Evolutionary conservation across 805 yeast species (phyloP).

Genomic region (Ogataea thermomethanolica): DNA sequence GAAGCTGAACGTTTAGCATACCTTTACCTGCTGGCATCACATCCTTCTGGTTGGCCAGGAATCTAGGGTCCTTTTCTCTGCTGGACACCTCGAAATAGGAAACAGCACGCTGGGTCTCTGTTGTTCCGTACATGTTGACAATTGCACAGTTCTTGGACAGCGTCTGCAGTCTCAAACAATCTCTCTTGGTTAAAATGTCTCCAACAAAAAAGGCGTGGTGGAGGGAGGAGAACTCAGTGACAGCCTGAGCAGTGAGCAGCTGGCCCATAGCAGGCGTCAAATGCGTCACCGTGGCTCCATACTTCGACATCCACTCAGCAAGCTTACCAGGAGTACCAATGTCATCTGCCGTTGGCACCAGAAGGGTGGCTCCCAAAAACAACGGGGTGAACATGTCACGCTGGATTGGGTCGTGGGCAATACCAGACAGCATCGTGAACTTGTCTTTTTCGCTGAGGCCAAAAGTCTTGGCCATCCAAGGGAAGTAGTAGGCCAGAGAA

Average conservation of each 20-base stretch:
- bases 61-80: constrained; percentile 61
- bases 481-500: constrained; percentile 94
- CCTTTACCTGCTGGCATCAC: constrained; percentile 99
- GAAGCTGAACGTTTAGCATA: constrained; percentile 89
- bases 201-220: constrained; percentile 99
- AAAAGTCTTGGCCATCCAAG: constrained; percentile 95
- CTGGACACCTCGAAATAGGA: constrained; percentile 88
- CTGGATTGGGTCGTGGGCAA: constrained; percentile 99
- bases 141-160: constrained; percentile 86
- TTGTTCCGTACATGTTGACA: constrained; percentile 98
- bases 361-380: constrained; percentile 87
- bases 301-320: constrained; percentile 94
- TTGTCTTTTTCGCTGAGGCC: constrained; percentile 73
- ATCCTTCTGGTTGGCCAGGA: constrained; percentile 82
- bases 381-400: constrained; percentile 98
- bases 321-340: constrained; percentile 97
- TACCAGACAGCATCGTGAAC: constrained; percentile 97
- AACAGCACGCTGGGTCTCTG: constrained; percentile 98
- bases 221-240: constrained; percentile 75
- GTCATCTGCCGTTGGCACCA: constrained; percentile 95
- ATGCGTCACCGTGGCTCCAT: constrained; percentile 94
- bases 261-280: constrained; percentile 99
- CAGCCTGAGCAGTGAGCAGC: constrained; percentile 90
- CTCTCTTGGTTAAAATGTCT: constrained; percentile 95
- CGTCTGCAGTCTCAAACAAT: constrained; percentile 87